Percentiles rank a stretch among this genome's conserved stretches.
Evolutionary conservation across 108 stramenopile species (phyloP).

Genomic region (Fragilaria radians): DNA sequence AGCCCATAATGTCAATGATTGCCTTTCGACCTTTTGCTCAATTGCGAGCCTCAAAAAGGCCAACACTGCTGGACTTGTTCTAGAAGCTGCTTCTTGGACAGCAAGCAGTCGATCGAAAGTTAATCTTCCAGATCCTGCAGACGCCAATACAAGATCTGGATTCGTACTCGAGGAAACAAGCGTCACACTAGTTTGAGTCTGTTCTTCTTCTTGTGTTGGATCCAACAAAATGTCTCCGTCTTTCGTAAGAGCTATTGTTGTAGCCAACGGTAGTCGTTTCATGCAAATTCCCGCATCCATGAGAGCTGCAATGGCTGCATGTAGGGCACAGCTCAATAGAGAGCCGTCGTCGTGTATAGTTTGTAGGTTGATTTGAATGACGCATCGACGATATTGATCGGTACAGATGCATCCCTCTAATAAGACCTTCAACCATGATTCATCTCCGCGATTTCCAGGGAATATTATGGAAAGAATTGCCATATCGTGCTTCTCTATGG

Average conservation of each 20-base stretch:
- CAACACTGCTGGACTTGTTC: constrained; percentile 54
- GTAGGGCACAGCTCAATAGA: constrained; percentile 44
- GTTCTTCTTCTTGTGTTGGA: constrained; percentile 28
- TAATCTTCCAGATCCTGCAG: constrained; percentile 24
- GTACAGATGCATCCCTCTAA: constrained; percentile 42
- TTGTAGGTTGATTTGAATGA: constrained; percentile 69
- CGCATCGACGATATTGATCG: constrained; percentile 53
- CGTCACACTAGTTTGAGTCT: constrained; percentile 30
- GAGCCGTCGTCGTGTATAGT: constrained; percentile 72
- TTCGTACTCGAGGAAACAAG: constrained; percentile 29
- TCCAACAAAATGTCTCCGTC: constrained; percentile 31
- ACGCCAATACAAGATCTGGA: constrained; percentile 21
- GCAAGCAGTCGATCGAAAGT: constrained; percentile 21
- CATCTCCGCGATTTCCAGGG: constrained; percentile 9
- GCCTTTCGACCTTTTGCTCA: constrained; percentile 60
- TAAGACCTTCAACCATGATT: constrained; percentile 37
- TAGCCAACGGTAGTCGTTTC: constrained; percentile 66
- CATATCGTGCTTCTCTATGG: constrained; percentile 39
- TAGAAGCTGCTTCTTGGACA: constrained; percentile 34
- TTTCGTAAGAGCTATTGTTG: constrained; percentile 35
- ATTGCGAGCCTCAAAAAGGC: constrained; percentile 76
- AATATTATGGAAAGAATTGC: constrained; percentile 60
- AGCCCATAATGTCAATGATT: constrained; percentile 46
- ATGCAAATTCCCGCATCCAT: constrained; percentile 84
- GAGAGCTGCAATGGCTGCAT: constrained; percentile 75